Evolutionary conservation across 2,329 filamentous ascomycete species (phyloP), one percentile per base, ranked within the genome.

Genomic region (Cladosporium austrohemisphaericum): DNA sequence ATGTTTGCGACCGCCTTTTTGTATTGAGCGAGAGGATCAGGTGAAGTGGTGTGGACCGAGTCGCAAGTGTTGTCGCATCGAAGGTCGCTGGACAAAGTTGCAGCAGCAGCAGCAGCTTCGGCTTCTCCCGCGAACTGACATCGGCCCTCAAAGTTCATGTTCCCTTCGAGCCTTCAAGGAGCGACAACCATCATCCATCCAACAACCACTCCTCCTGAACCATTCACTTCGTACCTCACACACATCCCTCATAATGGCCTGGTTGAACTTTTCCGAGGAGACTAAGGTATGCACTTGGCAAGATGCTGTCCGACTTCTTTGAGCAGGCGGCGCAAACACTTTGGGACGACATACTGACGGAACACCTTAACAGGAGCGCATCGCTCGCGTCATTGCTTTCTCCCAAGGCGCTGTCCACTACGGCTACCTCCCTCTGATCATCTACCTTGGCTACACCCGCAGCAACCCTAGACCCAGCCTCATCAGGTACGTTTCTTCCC

Each of bases 401-500:
- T 93, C 90, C 55, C 84, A 91, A 65, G 85, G 96, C 64, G 90
- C 88, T 52, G 86, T 98, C 66, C 93, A 98, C 76, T 98, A 97
- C 78, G 93, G 93, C 70, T 98, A 97, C 73, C 82, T 98, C 52
- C 93, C 93, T 62, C 73, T 98, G 71, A 94, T 98, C 69, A 80
- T 98, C 71, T 98, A 97, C 72, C 85, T 98, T 63, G 93, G 92
- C 62, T 97, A 95, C 76, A 94, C 92, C 49, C 86, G 88, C 70
- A 97, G 91, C 77, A 86, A 92, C 70, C 93, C 93, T 32, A 83
- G 87, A 68, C 93, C 93, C 49, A 85, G 88, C 37, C 68, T 88
- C 60, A 85, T 88, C 73, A 81, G 82, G 84, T 86, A 32, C 31
- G 52, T 38, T 19, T 9, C 36, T 25, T 10, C 20, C n/a, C 9